Evolutionary conservation across 768 basidiomycete genomes (phyloP).

Genomic region (Holtermanniella nyarrowii): DNA sequence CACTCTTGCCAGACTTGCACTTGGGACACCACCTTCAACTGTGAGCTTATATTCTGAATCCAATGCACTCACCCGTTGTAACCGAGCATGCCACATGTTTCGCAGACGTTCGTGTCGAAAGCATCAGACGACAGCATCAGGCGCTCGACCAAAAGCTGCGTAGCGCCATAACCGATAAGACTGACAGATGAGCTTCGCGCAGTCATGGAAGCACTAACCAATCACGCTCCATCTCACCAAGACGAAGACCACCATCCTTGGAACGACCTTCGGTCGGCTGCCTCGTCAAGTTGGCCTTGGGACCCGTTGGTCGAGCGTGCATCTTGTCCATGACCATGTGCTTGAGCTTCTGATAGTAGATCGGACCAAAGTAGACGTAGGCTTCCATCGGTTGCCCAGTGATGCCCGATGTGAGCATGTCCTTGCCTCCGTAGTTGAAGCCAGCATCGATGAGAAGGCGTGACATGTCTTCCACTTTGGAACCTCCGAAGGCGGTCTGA

Average conservation of each 20-base stretch:
- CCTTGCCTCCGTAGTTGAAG: slow-evolving; percentile 97
- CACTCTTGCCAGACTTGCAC: slow-evolving; percentile 93
- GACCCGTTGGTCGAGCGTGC: slow-evolving; percentile 96
- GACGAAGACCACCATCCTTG: slow-evolving; percentile 87
- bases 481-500: slow-evolving; percentile 75
- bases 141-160: slow-evolving; percentile 87
- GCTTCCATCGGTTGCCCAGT: slow-evolving; percentile 93
- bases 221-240: slow-evolving; percentile 99
- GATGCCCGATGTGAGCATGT: slow-evolving; percentile 96
- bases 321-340: slow-evolving; percentile 99
- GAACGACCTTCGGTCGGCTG: slow-evolving; percentile 98
- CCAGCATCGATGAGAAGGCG: slow-evolving; percentile 88
- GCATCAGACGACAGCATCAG: slow-evolving; percentile 99
- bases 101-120: slow-evolving; percentile 92
- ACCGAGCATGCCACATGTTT: slow-evolving; percentile 88
- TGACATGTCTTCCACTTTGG: slow-evolving; percentile 98
- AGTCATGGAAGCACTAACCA: slow-evolving; percentile 46
- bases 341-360: slow-evolving; percentile 96
- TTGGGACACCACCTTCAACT: slow-evolving; percentile 79
- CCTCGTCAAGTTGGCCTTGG: slow-evolving; percentile 87
- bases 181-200: slow-evolving; percentile 10
- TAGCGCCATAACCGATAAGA: slow-evolving; percentile 93
- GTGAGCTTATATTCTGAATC: slow-evolving; percentile 47
- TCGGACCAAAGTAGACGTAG: slow-evolving; percentile 97
- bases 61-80: slow-evolving; percentile 38